Conservation (phyloP, 2,329 filamentous ascomycete species). For the Aspergillus pseudonomiae region DNA sequence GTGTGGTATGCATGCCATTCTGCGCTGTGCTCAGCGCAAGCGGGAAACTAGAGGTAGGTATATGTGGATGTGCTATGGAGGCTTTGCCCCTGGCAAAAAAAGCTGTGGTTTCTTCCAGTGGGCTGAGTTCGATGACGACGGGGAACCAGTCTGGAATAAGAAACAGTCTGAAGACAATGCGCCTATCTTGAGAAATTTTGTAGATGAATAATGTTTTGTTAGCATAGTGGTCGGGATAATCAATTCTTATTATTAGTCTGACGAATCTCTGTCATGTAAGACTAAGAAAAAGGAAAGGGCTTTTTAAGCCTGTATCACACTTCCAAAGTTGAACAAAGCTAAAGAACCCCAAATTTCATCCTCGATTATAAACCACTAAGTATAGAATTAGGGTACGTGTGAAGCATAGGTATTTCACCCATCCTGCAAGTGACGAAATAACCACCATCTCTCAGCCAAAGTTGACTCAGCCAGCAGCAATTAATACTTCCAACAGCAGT, state of each 20-base stretch:
- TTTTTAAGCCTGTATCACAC: neutral
- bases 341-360: neutral
- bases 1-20: slow-evolving; percentile 68
- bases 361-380: neutral
- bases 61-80: slow-evolving; percentile 91
- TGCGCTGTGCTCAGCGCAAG: slow-evolving; percentile 80
- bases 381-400: neutral
- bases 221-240: no score
- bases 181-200: slow-evolving; percentile 32
- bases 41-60: slow-evolving; percentile 77
- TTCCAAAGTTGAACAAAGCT: neutral
- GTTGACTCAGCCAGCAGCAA: neutral
- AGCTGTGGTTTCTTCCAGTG: slow-evolving; percentile 81
- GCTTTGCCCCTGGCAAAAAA: slow-evolving; percentile 47
- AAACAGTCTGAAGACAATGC: slow-evolving; percentile 20
- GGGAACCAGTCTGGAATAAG: slow-evolving; percentile 68
- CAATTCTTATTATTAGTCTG: neutral
- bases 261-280: neutral
- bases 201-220: slow-evolving; percentile 1
- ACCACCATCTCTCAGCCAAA: neutral
- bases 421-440: neutral
- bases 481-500: neutral
- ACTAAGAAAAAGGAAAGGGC: neutral
- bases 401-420: neutral
- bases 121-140: slow-evolving; percentile 85